phyloP scores from a whole-genome alignment of 2,329 filamentous ascomycete species.

The Hymenoscyphus fructigenus region DNA sequence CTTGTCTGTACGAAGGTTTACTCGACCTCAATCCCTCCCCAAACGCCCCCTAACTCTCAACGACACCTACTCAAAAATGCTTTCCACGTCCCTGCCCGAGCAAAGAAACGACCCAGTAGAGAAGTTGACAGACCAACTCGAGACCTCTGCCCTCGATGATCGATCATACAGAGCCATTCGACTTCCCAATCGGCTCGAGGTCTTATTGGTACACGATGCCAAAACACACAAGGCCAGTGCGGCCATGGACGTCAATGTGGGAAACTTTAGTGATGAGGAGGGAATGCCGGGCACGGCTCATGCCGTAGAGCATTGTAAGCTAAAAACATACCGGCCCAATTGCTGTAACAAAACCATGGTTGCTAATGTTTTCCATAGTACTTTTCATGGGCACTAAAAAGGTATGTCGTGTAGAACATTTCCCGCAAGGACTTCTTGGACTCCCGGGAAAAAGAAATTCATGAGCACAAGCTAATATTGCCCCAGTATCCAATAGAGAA shows the following conservation, averaged over 20 bases:
- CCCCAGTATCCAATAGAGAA: constrained; percentile 84
- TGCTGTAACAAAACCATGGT: background rate
- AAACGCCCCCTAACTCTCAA: too few species aligned
- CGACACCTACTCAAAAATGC: too few species aligned
- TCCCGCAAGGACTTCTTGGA: background rate
- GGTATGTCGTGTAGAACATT: constrained; percentile 42
- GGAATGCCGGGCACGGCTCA: constrained; percentile 95
- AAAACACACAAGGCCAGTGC: constrained; percentile 97
- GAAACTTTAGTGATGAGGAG: constrained; percentile 87
- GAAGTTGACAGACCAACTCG: constrained; percentile 66
- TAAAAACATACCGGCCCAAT: background rate
- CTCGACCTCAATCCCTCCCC: too few species aligned
- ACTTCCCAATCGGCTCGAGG: constrained; percentile 87
- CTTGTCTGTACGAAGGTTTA: too few species aligned
- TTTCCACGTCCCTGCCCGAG: too few species aligned
- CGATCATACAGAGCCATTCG: constrained; percentile 84
- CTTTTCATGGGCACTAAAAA: constrained; percentile 99
- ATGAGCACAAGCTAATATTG: constrained; percentile 19
- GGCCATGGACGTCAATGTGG: constrained; percentile 92
- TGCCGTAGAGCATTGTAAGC: constrained; percentile 76
- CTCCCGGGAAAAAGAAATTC: background rate
- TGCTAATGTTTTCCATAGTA: constrained; percentile 42
- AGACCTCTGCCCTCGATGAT: constrained; percentile 83
- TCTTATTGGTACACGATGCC: constrained; percentile 86
- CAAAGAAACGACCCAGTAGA: constrained; percentile 35